Evolutionary conservation across 176 grass and related monocot genomes (phyloP).

Genomic region (Avena insularis): DNA sequence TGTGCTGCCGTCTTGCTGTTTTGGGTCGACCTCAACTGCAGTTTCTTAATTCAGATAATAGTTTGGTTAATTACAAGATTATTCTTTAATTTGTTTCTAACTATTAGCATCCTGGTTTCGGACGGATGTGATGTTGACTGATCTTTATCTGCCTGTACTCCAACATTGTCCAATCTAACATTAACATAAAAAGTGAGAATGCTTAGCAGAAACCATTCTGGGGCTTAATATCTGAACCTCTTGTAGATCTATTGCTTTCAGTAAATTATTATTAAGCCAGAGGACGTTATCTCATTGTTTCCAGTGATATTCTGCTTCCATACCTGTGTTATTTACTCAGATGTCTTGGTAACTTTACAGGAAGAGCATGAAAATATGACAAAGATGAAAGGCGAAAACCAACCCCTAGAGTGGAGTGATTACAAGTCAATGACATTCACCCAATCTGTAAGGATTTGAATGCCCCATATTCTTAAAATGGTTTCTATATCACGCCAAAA

Average conservation of each 20-base stretch:
- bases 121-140: slow-evolving; percentile 34
- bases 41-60: not conserved
- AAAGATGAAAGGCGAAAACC: slow-evolving; percentile 50
- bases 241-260: not conserved
- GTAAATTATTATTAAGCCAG: not conserved
- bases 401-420: slow-evolving; percentile 68
- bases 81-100: slow-evolving; percentile 27
- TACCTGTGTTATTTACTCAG: not conserved
- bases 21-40: slow-evolving; percentile 12
- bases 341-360: slow-evolving; percentile 56
- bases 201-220: not conserved
- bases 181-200: slow-evolving; percentile 15
- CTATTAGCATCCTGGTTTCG: slow-evolving; percentile 26
- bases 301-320: slow-evolving; percentile 11
- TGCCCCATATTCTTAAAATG: not conserved
- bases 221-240: not conserved
- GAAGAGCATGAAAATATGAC: slow-evolving; percentile 87
- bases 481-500: slow-evolving; percentile 10
- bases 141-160: not conserved
- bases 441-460: slow-evolving; percentile 71
- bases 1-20: slow-evolving; percentile 10
- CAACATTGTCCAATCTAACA: slow-evolving; percentile 18
- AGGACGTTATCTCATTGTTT: not conserved
- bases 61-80: slow-evolving; percentile 33
- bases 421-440: slow-evolving; percentile 99